Conservation (phyloP, 495 filamentous ascomycete species). For the Opeltia flavorubescens region DNA sequence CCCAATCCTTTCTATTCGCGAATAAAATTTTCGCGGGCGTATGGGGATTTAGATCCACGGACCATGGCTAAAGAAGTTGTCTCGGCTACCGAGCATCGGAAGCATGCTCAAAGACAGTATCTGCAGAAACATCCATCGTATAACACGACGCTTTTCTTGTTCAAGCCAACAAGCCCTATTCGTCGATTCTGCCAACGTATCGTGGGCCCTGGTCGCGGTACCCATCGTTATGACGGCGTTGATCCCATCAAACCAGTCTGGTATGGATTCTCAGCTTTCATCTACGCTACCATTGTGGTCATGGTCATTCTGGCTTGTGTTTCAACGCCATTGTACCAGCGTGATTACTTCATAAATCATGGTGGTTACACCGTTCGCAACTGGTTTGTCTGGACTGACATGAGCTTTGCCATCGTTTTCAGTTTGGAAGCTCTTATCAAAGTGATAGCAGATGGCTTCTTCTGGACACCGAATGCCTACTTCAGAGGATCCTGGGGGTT, state of each 20-base stretch:
- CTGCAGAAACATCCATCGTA: constrained; percentile 76
- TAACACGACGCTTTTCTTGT: constrained; percentile 85
- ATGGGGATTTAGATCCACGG: constrained; percentile 67
- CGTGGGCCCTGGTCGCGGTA: constrained; percentile 81
- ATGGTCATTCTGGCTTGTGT: constrained; percentile 95
- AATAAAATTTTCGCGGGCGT: constrained; percentile 53
- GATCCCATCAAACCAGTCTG: constrained; percentile 76
- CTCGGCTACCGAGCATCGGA: constrained; percentile 64
- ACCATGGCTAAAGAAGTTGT: constrained; percentile 84
- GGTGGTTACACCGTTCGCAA: constrained; percentile 39
- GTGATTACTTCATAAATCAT: constrained; percentile 55
- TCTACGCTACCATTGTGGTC: constrained; percentile 86
- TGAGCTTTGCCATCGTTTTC: constrained; percentile 81
- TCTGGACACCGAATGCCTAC: constrained; percentile 95
- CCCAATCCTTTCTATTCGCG: constrained; percentile 93
- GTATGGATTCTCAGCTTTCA: constrained; percentile 85
- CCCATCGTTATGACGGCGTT: constrained; percentile 71
- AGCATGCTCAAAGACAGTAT: constrained; percentile 80
- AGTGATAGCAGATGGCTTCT: constrained; percentile 88
- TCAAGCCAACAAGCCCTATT: constrained; percentile 59
- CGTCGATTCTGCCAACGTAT: constrained; percentile 76
- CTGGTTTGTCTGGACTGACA: constrained; percentile 90
- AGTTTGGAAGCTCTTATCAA: constrained; percentile 82
- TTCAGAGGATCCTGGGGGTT: constrained; percentile 94
- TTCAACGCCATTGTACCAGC: constrained; percentile 88